A percentile compares a stretch with the other conserved stretches of the same genome.
These are phyloP conservation scores for Cicer bijugum DNA, from an alignment of 306 rosid genomes.

Conservation along the genomic window DNA sequence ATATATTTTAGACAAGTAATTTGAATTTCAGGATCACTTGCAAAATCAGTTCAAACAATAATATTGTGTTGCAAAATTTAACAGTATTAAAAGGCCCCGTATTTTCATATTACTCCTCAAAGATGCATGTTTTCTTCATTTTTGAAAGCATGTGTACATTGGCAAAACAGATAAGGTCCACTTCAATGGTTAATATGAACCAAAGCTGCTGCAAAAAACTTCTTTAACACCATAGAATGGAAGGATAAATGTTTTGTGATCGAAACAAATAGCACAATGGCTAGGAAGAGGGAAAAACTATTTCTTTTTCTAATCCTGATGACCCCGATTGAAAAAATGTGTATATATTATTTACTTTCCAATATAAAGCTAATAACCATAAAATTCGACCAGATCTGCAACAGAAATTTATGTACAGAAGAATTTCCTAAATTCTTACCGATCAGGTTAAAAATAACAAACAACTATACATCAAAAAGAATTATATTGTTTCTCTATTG, in stretches of 20 bases:
- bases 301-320: neutral
- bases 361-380: neutral
- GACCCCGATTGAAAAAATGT: neutral
- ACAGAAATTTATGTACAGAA: constrained; percentile 48
- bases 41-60: constrained; percentile 21
- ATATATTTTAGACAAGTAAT: neutral
- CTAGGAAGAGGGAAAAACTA: neutral
- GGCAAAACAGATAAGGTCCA: constrained; percentile 17
- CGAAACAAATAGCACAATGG: neutral
- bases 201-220: constrained; percentile 21
- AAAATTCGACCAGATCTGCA: neutral
- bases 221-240: constrained; percentile 15
- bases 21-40: neutral
- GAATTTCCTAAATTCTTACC: constrained; percentile 41
- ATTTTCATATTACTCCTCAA: constrained; percentile 16
- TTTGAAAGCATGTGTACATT: constrained; percentile 3
- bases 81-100: constrained; percentile 1
- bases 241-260: constrained; percentile 3
- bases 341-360: constrained; percentile 5
- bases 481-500: constrained; percentile 46
- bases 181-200: neutral
- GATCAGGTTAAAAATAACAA: constrained; percentile 32
- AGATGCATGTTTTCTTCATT: constrained; percentile 32
- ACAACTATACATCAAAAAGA: constrained; percentile 42
- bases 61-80: neutral